These are phyloP conservation scores for Tetrahymena elliotti DNA, from an alignment of 73 alveolate genomes.

Conservation along the genomic window DNA sequence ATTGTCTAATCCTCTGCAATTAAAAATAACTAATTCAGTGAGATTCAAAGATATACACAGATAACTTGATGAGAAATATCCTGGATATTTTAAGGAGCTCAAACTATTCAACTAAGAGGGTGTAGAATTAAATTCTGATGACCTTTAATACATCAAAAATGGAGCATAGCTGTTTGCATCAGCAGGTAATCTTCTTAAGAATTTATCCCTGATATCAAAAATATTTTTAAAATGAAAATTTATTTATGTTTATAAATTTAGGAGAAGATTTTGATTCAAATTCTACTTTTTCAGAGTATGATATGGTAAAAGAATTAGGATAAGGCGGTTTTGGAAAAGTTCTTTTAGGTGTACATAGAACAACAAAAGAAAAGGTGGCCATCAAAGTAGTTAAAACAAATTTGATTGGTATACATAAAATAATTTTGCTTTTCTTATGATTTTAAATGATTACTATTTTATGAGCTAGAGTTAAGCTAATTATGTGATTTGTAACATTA, in stretches of 20 bases:
- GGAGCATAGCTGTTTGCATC: conserved; percentile 34
- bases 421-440: not conserved
- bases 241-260: not conserved
- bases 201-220: too few species aligned
- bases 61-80: not conserved
- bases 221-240: too few species aligned
- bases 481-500: too few species aligned
- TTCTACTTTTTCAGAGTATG: conserved; percentile 35
- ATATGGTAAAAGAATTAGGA: conserved; percentile 63
- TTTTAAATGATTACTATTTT: too few species aligned
- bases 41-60: not conserved
- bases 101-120: conserved; percentile 26
- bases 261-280: conserved; percentile 45
- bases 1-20: not conserved
- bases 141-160: conserved; percentile 10
- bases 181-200: not conserved
- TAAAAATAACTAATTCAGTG: not conserved
- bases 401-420: not conserved
- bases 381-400: conserved; percentile 68
- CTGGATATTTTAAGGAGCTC: conserved; percentile 13
- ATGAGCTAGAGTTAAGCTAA: too few species aligned
- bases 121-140: conserved; percentile 31
- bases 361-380: conserved; percentile 84
- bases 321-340: conserved; percentile 96
- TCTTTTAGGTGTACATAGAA: conserved; percentile 68